A percentile compares a stretch with the other conserved stretches of the same genome.
Conservation (phyloP, 2,329 filamentous ascomycete genomes). For the Colletotrichum sp. region DNA sequence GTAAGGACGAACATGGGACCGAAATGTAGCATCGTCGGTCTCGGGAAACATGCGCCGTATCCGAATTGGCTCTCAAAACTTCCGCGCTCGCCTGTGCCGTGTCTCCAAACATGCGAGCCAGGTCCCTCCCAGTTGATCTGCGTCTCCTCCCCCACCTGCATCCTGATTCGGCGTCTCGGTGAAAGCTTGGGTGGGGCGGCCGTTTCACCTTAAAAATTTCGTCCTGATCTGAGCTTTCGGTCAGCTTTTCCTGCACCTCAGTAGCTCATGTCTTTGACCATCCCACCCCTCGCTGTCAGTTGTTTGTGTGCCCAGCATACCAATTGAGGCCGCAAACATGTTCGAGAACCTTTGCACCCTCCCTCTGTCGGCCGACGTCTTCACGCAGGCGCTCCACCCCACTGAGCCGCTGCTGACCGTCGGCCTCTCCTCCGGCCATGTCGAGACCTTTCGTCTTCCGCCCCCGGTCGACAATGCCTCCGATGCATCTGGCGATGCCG, state of each 20-base stretch:
- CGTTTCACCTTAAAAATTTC: slow-evolving; percentile 7
- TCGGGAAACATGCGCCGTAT: background rate
- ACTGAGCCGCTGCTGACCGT: slow-evolving; percentile 83
- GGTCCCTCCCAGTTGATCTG: background rate
- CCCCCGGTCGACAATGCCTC: slow-evolving; percentile 50
- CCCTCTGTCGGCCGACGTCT: slow-evolving; percentile 84
- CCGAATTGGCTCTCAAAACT: background rate
- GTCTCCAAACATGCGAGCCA: background rate
- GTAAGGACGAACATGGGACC: background rate
- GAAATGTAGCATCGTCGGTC: background rate
- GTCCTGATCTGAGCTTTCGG: background rate
- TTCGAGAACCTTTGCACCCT: slow-evolving; percentile 93
- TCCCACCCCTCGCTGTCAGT: background rate
- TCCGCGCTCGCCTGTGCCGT: background rate
- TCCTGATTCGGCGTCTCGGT: background rate
- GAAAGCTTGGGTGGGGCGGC: background rate
- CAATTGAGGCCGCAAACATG: slow-evolving; percentile 53
- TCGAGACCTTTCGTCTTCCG: slow-evolving; percentile 80
- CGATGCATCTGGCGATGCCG: slow-evolving; percentile 55
- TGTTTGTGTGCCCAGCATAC: background rate
- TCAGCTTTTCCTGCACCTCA: background rate
- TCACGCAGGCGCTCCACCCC: slow-evolving; percentile 87
- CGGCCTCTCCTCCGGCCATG: slow-evolving; percentile 83
- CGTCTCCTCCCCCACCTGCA: background rate
- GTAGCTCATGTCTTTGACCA: background rate